phyloP scores from a whole-genome alignment of 371 early-diverging fungal species.

The Lichtheimia hyalospora region DNA sequence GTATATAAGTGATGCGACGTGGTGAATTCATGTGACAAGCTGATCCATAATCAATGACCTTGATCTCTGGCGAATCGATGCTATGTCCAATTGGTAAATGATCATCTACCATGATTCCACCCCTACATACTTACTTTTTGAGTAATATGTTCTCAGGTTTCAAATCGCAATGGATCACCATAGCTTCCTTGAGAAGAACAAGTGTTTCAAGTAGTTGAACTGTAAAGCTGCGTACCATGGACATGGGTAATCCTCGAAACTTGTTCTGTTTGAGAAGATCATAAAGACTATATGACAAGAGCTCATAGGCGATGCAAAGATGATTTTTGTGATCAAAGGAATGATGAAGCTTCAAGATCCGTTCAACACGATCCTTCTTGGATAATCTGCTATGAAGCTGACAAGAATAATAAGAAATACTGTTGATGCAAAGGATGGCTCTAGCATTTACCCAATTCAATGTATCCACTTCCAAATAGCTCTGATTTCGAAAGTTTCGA shows the following conservation, averaged over 20 bases:
- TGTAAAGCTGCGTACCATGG: conserved; percentile 81
- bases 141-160: conserved; percentile 98
- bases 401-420: too few relatives aligned
- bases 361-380: conserved; percentile 13
- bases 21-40: conserved; percentile 83
- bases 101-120: background rate
- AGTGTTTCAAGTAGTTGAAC: conserved; percentile 89
- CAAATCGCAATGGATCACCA: conserved; percentile 97
- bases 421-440: too few relatives aligned
- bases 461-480: conserved; percentile 90
- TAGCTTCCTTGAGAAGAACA: conserved; percentile 73
- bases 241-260: conserved; percentile 85
- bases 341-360: conserved; percentile 79
- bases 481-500: conserved; percentile 89
- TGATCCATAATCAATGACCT: conserved; percentile 98
- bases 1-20: conserved; percentile 90
- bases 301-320: conserved; percentile 93
- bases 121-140: conserved; percentile 59
- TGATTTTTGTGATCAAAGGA: conserved; percentile 91
- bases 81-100: conserved; percentile 18
- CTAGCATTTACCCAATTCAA: conserved; percentile 62
- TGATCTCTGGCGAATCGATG: conserved; percentile 80
- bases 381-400: too few relatives aligned
- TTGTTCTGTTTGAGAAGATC: conserved; percentile 91
- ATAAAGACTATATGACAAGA: conserved; percentile 92